Evolutionary conservation across 306 rosid genomes (phyloP).

Genomic region (Trichosanthes cucumerina): DNA sequence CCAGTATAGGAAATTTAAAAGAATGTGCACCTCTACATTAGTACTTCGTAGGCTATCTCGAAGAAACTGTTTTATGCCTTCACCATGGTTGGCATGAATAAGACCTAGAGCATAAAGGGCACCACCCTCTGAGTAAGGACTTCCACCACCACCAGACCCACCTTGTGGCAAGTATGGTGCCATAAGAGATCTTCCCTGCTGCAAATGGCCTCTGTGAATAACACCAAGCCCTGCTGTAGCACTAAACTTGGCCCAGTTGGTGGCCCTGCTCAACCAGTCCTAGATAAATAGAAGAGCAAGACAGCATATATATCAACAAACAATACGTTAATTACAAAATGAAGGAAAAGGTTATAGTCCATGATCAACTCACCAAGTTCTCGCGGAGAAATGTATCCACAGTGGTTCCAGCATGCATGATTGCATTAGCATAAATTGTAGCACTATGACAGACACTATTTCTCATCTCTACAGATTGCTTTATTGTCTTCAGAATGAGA

Average conservation of each 20-base stretch:
- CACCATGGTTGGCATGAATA: constrained; percentile 97
- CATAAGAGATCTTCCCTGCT: constrained; percentile 93
- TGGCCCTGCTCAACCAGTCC: constrained; percentile 99
- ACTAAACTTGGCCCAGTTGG: constrained; percentile 97
- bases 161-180: constrained; percentile 98
- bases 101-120: constrained; percentile 95
- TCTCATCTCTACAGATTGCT: constrained; percentile 99
- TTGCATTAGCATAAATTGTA: constrained; percentile 88
- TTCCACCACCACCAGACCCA: constrained; percentile 86
- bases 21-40: constrained; percentile 67
- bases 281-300: constrained; percentile 16
- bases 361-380: constrained; percentile 51
- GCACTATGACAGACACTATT: constrained; percentile 97
- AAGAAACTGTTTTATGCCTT: constrained; percentile 93
- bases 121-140: constrained; percentile 96
- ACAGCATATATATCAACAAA: constrained; percentile 4
- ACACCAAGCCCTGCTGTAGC: constrained; percentile 98
- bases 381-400: constrained; percentile 97
- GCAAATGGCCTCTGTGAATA: constrained; percentile 92
- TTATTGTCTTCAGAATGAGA: constrained; percentile 87
- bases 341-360: neutral
- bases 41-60: constrained; percentile 85
- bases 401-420: constrained; percentile 98
- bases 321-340: neutral
- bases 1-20: neutral